Percentiles rank a stretch among this genome's conserved stretches.
Evolutionary conservation across 2,329 filamentous ascomycete genomes (phyloP).

Genomic region (Thelonectria rubi): DNA sequence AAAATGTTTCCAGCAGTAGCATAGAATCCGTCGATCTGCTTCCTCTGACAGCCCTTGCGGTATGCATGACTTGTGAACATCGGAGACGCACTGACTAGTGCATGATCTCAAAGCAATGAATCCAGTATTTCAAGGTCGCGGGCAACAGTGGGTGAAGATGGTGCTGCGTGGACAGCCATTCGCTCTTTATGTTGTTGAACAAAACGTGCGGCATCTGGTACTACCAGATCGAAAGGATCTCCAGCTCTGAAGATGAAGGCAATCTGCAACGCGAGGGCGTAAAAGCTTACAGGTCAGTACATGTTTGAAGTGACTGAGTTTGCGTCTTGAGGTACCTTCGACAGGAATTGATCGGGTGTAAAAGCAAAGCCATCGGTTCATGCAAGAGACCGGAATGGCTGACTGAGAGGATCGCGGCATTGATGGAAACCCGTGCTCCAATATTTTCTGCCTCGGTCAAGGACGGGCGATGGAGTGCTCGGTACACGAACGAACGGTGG

Average conservation of each 20-base stretch:
- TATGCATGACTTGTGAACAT: no score
- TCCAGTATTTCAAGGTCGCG: slow-evolving; percentile 23
- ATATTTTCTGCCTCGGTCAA: slow-evolving; percentile 7
- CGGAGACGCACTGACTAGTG: no score
- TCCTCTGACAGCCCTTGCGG: no score
- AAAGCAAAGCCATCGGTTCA: slow-evolving; percentile 17
- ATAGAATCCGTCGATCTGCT: no score
- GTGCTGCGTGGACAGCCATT: background rate
- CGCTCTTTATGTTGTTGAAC: background rate
- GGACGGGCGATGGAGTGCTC: slow-evolving; percentile 9
- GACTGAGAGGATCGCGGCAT: slow-evolving; percentile 3
- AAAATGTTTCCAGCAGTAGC: background rate
- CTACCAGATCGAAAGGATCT: background rate
- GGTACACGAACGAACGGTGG: slow-evolving; percentile 26
- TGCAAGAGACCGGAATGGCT: slow-evolving; percentile 16
- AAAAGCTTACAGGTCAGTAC: slow-evolving; percentile 14
- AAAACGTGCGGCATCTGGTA: slow-evolving; percentile 5
- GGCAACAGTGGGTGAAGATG: slow-evolving; percentile 16
- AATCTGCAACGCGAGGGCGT: slow-evolving; percentile 26
- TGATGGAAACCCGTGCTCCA: slow-evolving; percentile 16
- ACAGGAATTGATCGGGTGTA: slow-evolving; percentile 31
- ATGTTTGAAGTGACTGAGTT: background rate
- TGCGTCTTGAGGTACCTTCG: slow-evolving; percentile 9
- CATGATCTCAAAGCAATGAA: background rate
- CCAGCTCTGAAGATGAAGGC: slow-evolving; percentile 7